Evolutionary conservation across 208 protist species (phyloP).

Genomic region (Acanthamoeba healyi): DNA sequence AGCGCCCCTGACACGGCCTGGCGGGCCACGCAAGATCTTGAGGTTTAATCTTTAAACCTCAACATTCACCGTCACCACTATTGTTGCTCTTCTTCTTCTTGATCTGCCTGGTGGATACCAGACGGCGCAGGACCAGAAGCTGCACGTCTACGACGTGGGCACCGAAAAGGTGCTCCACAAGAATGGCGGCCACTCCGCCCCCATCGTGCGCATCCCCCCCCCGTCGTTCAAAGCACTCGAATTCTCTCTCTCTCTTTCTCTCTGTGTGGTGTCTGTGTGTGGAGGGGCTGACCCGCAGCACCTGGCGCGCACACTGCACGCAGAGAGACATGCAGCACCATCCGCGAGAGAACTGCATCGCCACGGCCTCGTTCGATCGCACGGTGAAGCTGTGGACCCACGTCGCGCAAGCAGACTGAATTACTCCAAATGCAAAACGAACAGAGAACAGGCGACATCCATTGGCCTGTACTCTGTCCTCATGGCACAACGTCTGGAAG

Average conservation of each 20-base stretch:
- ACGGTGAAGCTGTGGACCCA: conserved; percentile 1
- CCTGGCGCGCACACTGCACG: no score
- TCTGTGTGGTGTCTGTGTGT: neutral
- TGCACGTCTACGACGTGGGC: conserved; percentile 24
- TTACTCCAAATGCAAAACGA: no score
- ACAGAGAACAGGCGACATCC: no score
- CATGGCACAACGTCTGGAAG: neutral
- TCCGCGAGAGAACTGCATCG: neutral
- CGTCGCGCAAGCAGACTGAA: neutral
- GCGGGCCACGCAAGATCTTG: no score
- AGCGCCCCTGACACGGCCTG: no score
- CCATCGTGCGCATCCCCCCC: neutral
- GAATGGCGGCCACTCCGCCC: neutral
- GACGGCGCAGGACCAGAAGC: neutral
- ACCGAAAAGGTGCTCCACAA: neutral
- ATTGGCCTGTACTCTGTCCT: no score
- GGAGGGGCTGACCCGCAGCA: no score
- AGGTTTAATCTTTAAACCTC: no score
- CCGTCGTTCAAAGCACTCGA: no score
- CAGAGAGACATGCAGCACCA: conserved; percentile 46
- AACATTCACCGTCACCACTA: no score
- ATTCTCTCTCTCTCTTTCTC: neutral
- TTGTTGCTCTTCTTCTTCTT: neutral
- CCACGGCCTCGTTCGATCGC: neutral
- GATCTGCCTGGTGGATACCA: neutral